A percentile compares a stretch with the other conserved stretches of the same genome.
Conservation (phyloP, 2,329 filamentous ascomycete genomes). For the Trichoderma sp. region DNA sequence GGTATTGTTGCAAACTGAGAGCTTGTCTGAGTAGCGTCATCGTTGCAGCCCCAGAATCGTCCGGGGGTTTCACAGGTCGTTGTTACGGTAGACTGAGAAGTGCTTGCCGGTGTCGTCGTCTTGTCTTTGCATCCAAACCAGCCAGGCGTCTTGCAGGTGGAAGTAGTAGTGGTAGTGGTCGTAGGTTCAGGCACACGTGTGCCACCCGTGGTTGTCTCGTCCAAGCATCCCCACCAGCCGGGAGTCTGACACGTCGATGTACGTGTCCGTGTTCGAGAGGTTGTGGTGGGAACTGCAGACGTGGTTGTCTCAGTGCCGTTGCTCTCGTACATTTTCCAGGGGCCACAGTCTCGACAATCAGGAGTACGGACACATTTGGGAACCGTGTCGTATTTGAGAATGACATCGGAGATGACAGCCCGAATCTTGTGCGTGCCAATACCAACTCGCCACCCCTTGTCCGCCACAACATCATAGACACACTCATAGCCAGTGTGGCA, state of each 20-base stretch:
- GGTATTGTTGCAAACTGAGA: slow-evolving; percentile 25
- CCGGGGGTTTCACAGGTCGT: slow-evolving; percentile 51
- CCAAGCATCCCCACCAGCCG: slow-evolving; percentile 84
- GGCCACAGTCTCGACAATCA: slow-evolving; percentile 83
- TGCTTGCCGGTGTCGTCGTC: slow-evolving; percentile 25
- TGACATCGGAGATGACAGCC: slow-evolving; percentile 81
- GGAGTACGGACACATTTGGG: slow-evolving; percentile 72
- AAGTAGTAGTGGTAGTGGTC: slow-evolving; percentile 44
- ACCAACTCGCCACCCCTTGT: slow-evolving; percentile 88
- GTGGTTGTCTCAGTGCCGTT: slow-evolving; percentile 79
- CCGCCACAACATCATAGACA: slow-evolving; percentile 85
- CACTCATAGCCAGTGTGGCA: slow-evolving; percentile 89
- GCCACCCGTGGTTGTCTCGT: slow-evolving; percentile 50
- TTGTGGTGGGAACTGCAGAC: slow-evolving; percentile 55
- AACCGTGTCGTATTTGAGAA: slow-evolving; percentile 77
- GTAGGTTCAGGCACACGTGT: slow-evolving; percentile 34
- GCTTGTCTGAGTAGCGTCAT: slow-evolving; percentile 22
- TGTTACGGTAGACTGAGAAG: slow-evolving; percentile 27
- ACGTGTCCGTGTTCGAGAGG: slow-evolving; percentile 67
- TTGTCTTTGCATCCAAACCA: slow-evolving; percentile 65
- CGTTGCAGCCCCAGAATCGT: slow-evolving; percentile 53
- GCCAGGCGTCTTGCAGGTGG: slow-evolving; percentile 60
- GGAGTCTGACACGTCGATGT: slow-evolving; percentile 88
- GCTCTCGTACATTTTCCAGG: slow-evolving; percentile 94
- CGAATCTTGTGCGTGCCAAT: slow-evolving; percentile 89